phyloP scores from a whole-genome alignment of 31 red algal genomes.

The Odonthalia washingtoniensis region DNA sequence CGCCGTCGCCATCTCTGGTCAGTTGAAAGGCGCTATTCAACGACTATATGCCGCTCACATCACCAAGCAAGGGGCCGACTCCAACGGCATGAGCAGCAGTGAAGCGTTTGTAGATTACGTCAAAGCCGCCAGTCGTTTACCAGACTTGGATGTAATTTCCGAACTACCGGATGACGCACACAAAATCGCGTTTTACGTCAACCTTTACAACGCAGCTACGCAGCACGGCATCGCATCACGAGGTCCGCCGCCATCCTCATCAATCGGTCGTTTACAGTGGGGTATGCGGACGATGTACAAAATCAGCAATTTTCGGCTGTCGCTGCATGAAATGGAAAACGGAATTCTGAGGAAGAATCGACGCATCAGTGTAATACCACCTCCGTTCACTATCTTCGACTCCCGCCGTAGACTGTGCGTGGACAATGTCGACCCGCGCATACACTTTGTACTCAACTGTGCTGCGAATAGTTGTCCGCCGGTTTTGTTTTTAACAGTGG shows the following conservation, averaged over 20 bases:
- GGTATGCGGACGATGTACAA: slow-evolving; percentile 47
- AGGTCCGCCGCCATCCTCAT: slow-evolving; percentile 42
- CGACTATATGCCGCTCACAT: slow-evolving; percentile 49
- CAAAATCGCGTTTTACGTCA: slow-evolving; percentile 83
- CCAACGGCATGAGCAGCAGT: slow-evolving; percentile 44
- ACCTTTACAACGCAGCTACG: slow-evolving; percentile 81
- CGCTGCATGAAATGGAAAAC: slow-evolving; percentile 87
- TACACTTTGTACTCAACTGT: slow-evolving; percentile 94
- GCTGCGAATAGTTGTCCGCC: slow-evolving; percentile 87
- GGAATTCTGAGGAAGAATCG: slow-evolving; percentile 77
- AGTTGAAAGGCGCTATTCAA: slow-evolving; percentile 47
- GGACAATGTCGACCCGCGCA: slow-evolving; percentile 61
- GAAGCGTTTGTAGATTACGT: slow-evolving; percentile 69
- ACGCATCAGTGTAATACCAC: slow-evolving; percentile 31
- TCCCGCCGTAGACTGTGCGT: slow-evolving; percentile 44
- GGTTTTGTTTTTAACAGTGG: slow-evolving; percentile 68
- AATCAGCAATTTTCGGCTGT: slow-evolving; percentile 62
- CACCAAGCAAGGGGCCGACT: slow-evolving; percentile 64
- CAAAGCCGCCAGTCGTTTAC: slow-evolving; percentile 36
- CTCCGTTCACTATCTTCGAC: slow-evolving; percentile 67
- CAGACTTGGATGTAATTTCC: slow-evolving; percentile 36
- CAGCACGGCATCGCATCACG: slow-evolving; percentile 69
- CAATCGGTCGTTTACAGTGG: slow-evolving; percentile 52
- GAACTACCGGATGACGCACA: slow-evolving; percentile 41
- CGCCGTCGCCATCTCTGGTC: slow-evolving; percentile 28